phyloP scores from a whole-genome alignment of 73 alveolate species.

The Blepharisma stoltei region DNA sequence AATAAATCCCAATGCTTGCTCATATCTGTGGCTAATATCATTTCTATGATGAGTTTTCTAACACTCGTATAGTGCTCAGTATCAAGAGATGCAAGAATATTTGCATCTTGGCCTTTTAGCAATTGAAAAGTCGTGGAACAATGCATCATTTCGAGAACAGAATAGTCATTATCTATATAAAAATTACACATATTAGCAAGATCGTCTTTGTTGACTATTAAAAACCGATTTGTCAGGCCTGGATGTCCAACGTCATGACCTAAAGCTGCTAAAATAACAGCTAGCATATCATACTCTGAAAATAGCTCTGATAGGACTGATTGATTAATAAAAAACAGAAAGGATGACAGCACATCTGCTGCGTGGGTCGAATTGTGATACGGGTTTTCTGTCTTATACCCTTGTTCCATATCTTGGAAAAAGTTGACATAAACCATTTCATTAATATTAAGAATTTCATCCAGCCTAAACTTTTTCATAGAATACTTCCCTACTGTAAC shows the following conservation, averaged over 20 bases:
- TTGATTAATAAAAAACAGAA: neutral
- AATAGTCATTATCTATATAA: neutral
- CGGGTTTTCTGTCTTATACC: neutral
- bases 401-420: neutral
- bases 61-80: neutral
- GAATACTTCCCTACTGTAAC: neutral
- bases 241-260: conserved; percentile 17
- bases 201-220: neutral
- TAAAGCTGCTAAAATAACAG: neutral
- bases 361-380: neutral
- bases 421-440: neutral
- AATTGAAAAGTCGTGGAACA: neutral
- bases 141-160: conserved; percentile 16
- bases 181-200: neutral
- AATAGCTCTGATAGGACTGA: neutral
- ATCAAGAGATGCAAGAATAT: neutral
- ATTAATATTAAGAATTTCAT: neutral
- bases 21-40: conserved; percentile 8
- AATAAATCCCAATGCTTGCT: conserved; percentile 3
- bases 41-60: conserved; percentile 1
- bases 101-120: neutral
- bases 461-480: neutral
- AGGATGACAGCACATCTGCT: neutral
- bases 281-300: neutral
- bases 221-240: neutral